phyloP scores from a whole-genome alignment of 306 rosid genomes.

The Benincasa hispida region DNA sequence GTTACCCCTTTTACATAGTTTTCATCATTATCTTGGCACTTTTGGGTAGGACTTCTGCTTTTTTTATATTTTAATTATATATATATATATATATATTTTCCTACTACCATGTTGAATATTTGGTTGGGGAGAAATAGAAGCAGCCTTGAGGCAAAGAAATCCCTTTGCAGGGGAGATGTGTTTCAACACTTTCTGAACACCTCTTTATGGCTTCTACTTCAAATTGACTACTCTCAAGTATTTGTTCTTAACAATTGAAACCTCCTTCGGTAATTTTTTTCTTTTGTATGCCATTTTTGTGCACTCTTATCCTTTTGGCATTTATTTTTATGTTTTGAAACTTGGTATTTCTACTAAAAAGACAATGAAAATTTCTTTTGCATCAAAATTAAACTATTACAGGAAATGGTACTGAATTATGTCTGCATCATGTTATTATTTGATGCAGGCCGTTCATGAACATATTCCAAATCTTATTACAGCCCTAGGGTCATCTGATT shows the following conservation, averaged over 20 bases:
- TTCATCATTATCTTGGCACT: background rate
- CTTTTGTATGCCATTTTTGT: background rate
- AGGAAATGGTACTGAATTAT: background rate
- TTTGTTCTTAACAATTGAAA: background rate
- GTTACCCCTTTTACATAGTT: background rate
- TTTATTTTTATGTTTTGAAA: background rate
- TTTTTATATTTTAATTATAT: too few species aligned
- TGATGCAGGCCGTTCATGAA: conserved; percentile 84
- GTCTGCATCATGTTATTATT: conserved; percentile 3
- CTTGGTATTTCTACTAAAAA: background rate
- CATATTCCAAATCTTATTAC: conserved; percentile 80
- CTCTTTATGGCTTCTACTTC: background rate
- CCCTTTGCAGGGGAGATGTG: background rate
- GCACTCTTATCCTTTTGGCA: background rate
- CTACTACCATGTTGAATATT: background rate
- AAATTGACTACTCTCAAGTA: background rate
- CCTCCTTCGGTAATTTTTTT: background rate
- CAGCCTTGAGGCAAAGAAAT: background rate
- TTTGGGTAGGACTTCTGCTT: background rate
- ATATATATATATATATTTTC: too few species aligned
- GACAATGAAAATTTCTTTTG: background rate
- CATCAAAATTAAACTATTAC: background rate
- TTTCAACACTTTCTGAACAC: background rate
- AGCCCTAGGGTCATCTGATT: conserved; percentile 75
- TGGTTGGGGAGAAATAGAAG: background rate